Evolutionary conservation across 2,329 filamentous ascomycete species (phyloP), one percentile per base, ranked within the genome.

Genomic region (Grosmannia huntii): DNA sequence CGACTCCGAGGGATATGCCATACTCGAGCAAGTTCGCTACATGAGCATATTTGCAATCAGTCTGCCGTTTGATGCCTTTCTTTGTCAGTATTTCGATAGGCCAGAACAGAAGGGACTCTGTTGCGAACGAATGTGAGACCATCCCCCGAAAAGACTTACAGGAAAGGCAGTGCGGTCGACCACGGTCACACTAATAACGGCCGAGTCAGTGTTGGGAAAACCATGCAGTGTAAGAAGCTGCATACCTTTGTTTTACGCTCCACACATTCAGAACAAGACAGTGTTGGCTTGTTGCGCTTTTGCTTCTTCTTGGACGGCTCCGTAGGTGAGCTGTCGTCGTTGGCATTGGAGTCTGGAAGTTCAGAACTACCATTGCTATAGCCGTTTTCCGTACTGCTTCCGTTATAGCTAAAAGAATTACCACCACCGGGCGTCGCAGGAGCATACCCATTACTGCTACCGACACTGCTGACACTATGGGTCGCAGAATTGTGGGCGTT

Each of bases 281-380:
- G 68, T 1, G 87, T 91, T 4, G 88, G 88, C 70, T 92, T 92
- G 72, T 92, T 92, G 53, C 88, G 82, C 74, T 87, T 90, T 73
- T 91, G 87, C 72, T 87, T 89, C 74, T 87, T 88, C 69, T 73
- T 78, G 12, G 73, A 67, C n/a, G 74, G 77, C 50, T 74, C 67
- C 0, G 60, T 55, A 1, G 67, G 65, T 9, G 66, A 68, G 9
- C 64, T 62, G 7, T 61, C 62, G 53, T n/a, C 44, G 27, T 57
- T 56, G 28, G 49, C 54, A 49, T 54, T 53, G 25, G 48, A 44
- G 52, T 57, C 48, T 11, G 33, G 21, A 1, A n/a, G 38, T 19
- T 46, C 56, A 2, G 36, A 25, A 23, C 41, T 31, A 44, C 33
- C n/a, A 23, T 53, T 31, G 31, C 33, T n/a, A 11, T 63, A 61